Evolutionary conservation across 2,329 filamentous ascomycete genomes (phyloP), one percentile per base, ranked within the genome.

Genomic region (Colletotrichum echinochloae): DNA sequence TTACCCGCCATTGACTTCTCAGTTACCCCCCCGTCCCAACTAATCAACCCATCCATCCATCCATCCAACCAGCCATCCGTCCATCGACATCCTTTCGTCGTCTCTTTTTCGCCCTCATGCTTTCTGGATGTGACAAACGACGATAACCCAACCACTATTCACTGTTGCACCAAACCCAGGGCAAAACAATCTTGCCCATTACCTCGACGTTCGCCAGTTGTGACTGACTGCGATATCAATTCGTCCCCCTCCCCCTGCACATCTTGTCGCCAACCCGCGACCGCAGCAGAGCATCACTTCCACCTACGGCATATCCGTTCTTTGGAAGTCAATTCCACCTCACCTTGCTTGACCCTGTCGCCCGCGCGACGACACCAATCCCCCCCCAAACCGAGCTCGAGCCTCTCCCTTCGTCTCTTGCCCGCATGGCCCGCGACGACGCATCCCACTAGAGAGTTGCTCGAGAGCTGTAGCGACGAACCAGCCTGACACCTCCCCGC

Each of bases 401-500:
- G 14, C 37, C 16, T 18, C 9, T 11, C 37, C 55, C 26, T 54
- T n/a, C n/a, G 30, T 26, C 30, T 28, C n/a, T 64, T 33, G 56
- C 51, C 49, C 57, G 67, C 56, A 70, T 70, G 67, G 67, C 63
- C 64, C 39, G 57, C 63, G 55, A 70, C 55, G 30, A 49, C 63
- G 41, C 63, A 44, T 61, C 35, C 55, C 56, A n/a, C 28, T 61
- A 49, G 30, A 60, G 20, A 60, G 28, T 30, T n/a, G 41, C 41
- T 44, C 20, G 26, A 66, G 62, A 70, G 62, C 59, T 66, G 48
- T 26, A 60, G 33, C 51, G 30, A 61, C 57, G 18, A 48, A 57
- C 41, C 56, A 33, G 37, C 63, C 41, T 51, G 51, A 61, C 44
- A 51, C 35, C 62, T 61, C 49, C 12, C 28, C 35, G 37, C 39